Conservation (phyloP, 345 rosid species). For the Ceriops tagal region DNA sequence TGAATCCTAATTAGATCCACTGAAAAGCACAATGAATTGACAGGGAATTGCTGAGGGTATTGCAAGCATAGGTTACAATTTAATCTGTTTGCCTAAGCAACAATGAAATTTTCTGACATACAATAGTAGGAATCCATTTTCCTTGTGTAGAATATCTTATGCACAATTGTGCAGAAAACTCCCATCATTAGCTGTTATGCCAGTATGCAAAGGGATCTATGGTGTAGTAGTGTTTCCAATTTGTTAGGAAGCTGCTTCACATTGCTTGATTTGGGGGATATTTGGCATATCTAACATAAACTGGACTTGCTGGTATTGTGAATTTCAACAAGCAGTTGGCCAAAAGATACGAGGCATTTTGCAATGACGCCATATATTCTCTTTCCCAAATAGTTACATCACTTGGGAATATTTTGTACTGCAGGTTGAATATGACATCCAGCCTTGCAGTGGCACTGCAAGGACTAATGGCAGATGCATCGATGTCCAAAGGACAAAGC, state of each 20-base stretch:
- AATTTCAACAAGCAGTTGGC: background rate
- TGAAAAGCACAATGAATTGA: background rate
- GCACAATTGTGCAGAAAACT: background rate
- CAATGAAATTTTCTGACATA: too few relatives aligned
- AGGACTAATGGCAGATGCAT: constrained; percentile 29
- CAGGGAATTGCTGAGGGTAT: too few relatives aligned
- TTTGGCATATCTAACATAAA: background rate
- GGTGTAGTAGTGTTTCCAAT: too few relatives aligned
- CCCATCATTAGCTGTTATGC: background rate
- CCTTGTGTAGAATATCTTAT: too few relatives aligned
- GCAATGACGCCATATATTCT: too few relatives aligned
- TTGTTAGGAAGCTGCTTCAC: too few relatives aligned
- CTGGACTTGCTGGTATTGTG: background rate
- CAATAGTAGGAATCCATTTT: too few relatives aligned
- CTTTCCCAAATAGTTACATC: background rate
- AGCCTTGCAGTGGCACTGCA: constrained; percentile 37
- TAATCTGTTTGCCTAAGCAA: too few relatives aligned
- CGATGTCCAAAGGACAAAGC: constrained; percentile 45
- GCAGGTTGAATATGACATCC: constrained; percentile 68
- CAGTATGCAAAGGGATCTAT: background rate
- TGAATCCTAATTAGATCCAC: background rate
- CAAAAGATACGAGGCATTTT: background rate
- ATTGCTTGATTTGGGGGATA: too few relatives aligned
- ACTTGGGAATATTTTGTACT: background rate
- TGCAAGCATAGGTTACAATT: too few relatives aligned